Base-by-base conservation (phyloP, 2,329 filamentous ascomycete species). In the Colletotrichum shisoi region DNA sequence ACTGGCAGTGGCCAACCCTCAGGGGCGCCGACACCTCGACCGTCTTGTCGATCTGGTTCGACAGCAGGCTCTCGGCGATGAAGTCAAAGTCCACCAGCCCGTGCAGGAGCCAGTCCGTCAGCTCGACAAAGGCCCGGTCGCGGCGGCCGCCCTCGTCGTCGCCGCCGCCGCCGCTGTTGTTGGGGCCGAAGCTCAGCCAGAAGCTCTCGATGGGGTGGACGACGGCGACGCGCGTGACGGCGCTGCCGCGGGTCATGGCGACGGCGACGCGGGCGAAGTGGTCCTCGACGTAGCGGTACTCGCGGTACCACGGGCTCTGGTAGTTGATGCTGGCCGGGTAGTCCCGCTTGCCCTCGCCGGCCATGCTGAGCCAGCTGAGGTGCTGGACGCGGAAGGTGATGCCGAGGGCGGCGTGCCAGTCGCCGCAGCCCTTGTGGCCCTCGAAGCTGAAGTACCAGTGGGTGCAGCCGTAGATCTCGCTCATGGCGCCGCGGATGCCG, bases 171-270 rank as follows among this genome's bases (percentile, higher is more conserved):
- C 64, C 71, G 45, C 68, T 70, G 44, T 73, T 71, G 2, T 67
- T 62, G 2, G 75, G 75, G 0, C 75, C 75, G 67, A 74, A 76
- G 8, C 71, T 71, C 2, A 76, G 58, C 75, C 75, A 77, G 56
- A 74, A 76, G 57, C 75, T 76, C 51, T 77, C 75, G 49, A 76
- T 75, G 2, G 75, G 75, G 67, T 77, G 74, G 9, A 77, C 63
- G 13, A 76, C 75, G 3, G 67, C 75, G 31, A 77, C 72, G 8
- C 72, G 69, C 3, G 73, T 74, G 3, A 76, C 56, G 6, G 75
- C 63, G 17, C 69, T 71, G 7, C 75, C 75, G 27, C 75, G 69
- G 2, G 75, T 75, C 70, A 76, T 64, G 6, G 73, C 74, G 6
- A 75, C 72, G 15, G 69, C 70, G 5, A 76, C 73, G 52, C 75